These are phyloP conservation scores for Salisapilia sapeloensis DNA, from an alignment of 352 stramenopile genomes.

Conservation along the genomic window DNA sequence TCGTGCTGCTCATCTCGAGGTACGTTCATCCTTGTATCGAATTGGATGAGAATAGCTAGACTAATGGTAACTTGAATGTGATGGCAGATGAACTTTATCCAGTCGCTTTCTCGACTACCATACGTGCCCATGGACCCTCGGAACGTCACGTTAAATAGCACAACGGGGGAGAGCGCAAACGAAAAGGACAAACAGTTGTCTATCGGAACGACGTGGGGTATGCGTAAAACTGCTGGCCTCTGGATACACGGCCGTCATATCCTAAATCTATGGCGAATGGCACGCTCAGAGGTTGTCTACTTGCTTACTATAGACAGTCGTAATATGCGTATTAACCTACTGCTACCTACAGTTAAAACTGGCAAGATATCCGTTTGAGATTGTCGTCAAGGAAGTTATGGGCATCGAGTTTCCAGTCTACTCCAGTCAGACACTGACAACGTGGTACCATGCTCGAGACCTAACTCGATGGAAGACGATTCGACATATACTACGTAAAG, in stretches of 20 bases:
- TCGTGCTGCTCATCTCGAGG: slow-evolving; percentile 32
- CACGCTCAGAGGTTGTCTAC: slow-evolving; percentile 45
- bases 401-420: slow-evolving; percentile 48
- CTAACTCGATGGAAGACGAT: slow-evolving; percentile 33
- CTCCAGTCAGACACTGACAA: slow-evolving; percentile 25
- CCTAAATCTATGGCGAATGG: slow-evolving; percentile 86
- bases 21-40: too few relatives aligned
- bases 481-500: slow-evolving; percentile 21
- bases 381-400: slow-evolving; percentile 49
- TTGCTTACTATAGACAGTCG: background rate
- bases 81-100: slow-evolving; percentile 45
- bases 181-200: slow-evolving; percentile 13
- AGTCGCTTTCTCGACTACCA: slow-evolving; percentile 43
- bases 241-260: slow-evolving; percentile 84
- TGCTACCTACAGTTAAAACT: slow-evolving; percentile 56
- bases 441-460: slow-evolving; percentile 28
- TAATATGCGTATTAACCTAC: background rate
- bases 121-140: slow-evolving; percentile 26
- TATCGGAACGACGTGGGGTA: slow-evolving; percentile 56
- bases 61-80: too few relatives aligned
- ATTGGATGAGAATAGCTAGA: too few relatives aligned
- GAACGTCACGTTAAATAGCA: slow-evolving; percentile 12
- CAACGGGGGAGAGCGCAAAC: slow-evolving; percentile 8
- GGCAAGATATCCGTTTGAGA: slow-evolving; percentile 60
- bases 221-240: slow-evolving; percentile 71